phyloP scores from a whole-genome alignment of 139 green algal species.

The Chara braunii region DNA sequence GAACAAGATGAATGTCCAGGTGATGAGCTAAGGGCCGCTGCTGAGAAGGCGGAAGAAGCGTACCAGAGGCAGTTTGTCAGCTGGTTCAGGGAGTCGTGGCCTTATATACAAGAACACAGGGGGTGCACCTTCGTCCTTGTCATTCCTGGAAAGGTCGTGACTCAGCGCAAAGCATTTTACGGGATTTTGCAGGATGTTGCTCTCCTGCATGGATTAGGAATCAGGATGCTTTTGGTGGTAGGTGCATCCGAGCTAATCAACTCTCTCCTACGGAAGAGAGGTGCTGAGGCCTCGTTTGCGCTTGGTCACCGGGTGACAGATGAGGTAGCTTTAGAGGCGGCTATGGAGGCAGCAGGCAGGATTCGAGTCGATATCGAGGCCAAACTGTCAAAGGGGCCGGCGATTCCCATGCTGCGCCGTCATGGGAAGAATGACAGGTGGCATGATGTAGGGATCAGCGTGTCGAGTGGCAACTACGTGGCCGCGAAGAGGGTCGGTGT shows the following conservation, averaged over 20 bases:
- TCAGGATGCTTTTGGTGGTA: constrained; percentile 76
- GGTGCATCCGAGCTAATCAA: constrained; percentile 39
- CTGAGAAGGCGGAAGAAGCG: background rate
- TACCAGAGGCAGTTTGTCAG: constrained; percentile 36
- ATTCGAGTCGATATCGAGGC: constrained; percentile 64
- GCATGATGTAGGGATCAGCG: constrained; percentile 48
- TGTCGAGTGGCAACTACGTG: constrained; percentile 82
- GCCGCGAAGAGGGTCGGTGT: constrained; percentile 74
- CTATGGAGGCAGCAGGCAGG: constrained; percentile 61
- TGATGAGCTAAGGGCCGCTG: too few species aligned
- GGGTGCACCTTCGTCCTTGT: constrained; percentile 80
- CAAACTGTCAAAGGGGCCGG: constrained; percentile 56
- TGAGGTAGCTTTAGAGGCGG: constrained; percentile 47
- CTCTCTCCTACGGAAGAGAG: constrained; percentile 1
- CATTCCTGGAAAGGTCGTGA: constrained; percentile 66
- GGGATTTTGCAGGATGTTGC: constrained; percentile 70
- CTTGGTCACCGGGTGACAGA: constrained; percentile 78
- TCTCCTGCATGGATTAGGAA: constrained; percentile 80
- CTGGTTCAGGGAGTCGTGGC: constrained; percentile 67
- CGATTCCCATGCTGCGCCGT: constrained; percentile 74
- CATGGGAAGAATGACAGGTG: constrained; percentile 60
- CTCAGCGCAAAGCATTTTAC: background rate
- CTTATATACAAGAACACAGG: constrained; percentile 83
- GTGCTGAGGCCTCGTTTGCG: constrained; percentile 42
- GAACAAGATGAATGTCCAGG: too few species aligned